phyloP scores from a whole-genome alignment of 2,329 filamentous ascomycete genomes.

The Microsporum canis region DNA sequence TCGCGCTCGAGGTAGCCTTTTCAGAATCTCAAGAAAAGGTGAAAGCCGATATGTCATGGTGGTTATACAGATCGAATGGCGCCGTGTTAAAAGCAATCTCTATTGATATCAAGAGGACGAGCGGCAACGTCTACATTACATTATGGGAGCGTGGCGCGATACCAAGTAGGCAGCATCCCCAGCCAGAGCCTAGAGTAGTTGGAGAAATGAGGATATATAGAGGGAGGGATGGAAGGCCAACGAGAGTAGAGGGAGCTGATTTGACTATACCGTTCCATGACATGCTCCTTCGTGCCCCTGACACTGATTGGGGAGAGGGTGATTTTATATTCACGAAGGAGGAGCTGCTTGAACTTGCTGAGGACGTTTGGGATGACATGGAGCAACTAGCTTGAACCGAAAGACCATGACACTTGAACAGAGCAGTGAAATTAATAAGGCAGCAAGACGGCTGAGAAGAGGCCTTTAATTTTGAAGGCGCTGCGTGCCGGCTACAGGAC shows the following conservation, averaged over 20 bases:
- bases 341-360: constrained; percentile 2
- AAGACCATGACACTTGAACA: no score
- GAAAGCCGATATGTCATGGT: constrained; percentile 4
- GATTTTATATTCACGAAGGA: constrained; percentile 8
- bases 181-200: background rate
- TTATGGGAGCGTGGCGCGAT: constrained; percentile 2
- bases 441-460: no score
- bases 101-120: constrained; percentile 8
- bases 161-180: background rate
- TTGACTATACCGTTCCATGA: background rate
- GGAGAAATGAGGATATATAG: constrained; percentile 5
- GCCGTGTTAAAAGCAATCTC: constrained; percentile 3
- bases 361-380: constrained; percentile 1
- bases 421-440: no score
- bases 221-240: background rate
- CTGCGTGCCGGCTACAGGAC: no score
- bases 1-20: constrained; percentile 7
- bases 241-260: background rate
- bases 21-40: constrained; percentile 3
- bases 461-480: no score
- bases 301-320: background rate
- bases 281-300: background rate
- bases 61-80: constrained; percentile 3
- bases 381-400: background rate
- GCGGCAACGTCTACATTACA: constrained; percentile 5